Percentiles rank a stretch among this genome's conserved stretches.
Evolutionary conservation across 1,284 basidiomycete genomes (phyloP).

Genomic region (Moniliophthora roreri): DNA sequence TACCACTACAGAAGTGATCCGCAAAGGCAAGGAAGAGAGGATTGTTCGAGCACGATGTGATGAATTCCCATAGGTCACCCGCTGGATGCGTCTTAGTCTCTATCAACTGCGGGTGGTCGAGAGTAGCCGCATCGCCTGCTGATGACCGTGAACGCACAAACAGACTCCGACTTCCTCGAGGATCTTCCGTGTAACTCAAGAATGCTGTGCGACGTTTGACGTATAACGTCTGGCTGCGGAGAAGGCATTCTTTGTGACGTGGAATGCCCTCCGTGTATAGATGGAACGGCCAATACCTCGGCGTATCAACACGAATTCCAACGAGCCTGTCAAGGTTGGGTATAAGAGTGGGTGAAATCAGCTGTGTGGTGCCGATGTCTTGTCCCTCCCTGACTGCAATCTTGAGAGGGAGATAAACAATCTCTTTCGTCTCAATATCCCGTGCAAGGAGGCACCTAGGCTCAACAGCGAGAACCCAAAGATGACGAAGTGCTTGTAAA

Average conservation of each 20-base stretch:
- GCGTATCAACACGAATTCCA: conserved; percentile 85
- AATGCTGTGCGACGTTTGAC: conserved; percentile 94
- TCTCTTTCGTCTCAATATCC: conserved; percentile 87
- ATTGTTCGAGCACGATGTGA: conserved; percentile 82
- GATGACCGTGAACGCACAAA: conserved; percentile 80
- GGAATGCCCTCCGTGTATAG: conserved; percentile 72
- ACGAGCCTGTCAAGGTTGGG: conserved; percentile 81
- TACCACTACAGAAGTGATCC: conserved; percentile 66
- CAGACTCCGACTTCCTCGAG: conserved; percentile 87
- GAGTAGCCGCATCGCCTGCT: conserved; percentile 70
- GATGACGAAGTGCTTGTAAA: conserved; percentile 89
- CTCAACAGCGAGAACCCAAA: conserved; percentile 96
- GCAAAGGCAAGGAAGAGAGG: conserved; percentile 75
- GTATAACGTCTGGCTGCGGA: conserved; percentile 79
- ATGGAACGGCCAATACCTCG: conserved; percentile 92
- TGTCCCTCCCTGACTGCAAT: conserved; percentile 71
- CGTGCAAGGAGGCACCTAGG: conserved; percentile 89
- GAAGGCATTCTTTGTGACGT: conserved; percentile 67
- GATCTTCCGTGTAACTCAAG: conserved; percentile 90
- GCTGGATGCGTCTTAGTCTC: conserved; percentile 65
- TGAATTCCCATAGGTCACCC: conserved; percentile 78
- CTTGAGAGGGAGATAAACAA: conserved; percentile 90
- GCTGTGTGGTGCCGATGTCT: conserved; percentile 60
- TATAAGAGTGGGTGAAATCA: conserved; percentile 90
- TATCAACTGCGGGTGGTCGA: conserved; percentile 79